Evolutionary conservation across 2,329 filamentous ascomycete species (phyloP).

Genomic region (Talaromyces marneffei): DNA sequence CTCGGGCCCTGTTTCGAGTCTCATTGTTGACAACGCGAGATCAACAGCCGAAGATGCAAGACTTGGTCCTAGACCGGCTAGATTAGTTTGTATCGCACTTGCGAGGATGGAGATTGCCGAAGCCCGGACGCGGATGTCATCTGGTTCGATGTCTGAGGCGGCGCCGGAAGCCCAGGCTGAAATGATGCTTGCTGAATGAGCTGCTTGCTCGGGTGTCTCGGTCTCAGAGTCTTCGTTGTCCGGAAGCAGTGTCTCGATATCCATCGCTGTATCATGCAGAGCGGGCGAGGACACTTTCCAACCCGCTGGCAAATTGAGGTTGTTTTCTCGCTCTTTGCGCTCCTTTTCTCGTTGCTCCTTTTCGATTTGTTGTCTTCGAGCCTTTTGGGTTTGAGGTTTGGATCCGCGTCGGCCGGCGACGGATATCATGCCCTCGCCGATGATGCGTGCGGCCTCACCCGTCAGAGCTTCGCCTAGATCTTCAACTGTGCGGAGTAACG

Average conservation of each 20-base stretch:
- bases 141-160: conserved; percentile 33
- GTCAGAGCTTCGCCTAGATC: conserved; percentile 34
- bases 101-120: conserved; percentile 41
- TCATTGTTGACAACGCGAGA: conserved; percentile 35
- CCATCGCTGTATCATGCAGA: conserved; percentile 1
- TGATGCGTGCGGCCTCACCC: conserved; percentile 32
- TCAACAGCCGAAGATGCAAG: conserved; percentile 35
- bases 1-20: conserved; percentile 31
- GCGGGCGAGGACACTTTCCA: conserved; percentile 25
- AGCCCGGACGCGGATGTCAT: conserved; percentile 39
- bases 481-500: conserved; percentile 37
- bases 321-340: conserved; percentile 24
- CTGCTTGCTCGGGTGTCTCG: conserved; percentile 31
- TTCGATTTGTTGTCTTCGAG: conserved; percentile 24
- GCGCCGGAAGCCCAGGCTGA: conserved; percentile 39
- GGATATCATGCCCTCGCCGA: conserved; percentile 35
- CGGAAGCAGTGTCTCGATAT: conserved; percentile 5
- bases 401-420: conserved; percentile 36
- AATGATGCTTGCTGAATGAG: conserved; percentile 32
- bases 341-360: conserved; percentile 24
- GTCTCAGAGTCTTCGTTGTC: conserved; percentile 29
- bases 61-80: conserved; percentile 32
- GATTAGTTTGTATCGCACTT: conserved; percentile 36
- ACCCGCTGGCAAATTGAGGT: conserved; percentile 22
- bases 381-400: conserved; percentile 31